A percentile compares a stretch with the other conserved stretches of the same genome.
Evolutionary conservation across 2,329 filamentous ascomycete genomes (phyloP).

Genomic region (Cladosporium sp.): DNA sequence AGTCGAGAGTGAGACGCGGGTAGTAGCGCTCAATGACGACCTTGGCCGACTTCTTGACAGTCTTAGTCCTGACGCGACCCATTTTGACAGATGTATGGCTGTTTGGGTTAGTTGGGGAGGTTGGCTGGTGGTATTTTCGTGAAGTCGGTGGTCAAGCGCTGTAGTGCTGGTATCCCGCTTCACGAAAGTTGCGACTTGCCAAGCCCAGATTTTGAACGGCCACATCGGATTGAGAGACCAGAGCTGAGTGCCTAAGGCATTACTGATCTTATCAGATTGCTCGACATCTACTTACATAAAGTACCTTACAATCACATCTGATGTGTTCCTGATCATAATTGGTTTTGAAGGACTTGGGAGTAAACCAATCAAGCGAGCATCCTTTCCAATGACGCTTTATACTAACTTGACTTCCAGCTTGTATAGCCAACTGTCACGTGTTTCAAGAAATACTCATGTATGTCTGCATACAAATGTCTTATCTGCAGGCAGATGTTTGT

Average conservation of each 20-base stretch:
- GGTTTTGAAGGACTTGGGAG: no score
- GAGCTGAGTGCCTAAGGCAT: not conserved
- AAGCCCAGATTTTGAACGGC: not conserved
- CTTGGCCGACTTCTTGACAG: slow-evolving; percentile 89
- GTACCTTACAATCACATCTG: no score
- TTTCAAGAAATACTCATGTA: no score
- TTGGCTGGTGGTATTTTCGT: slow-evolving; percentile 8
- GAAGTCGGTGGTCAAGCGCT: slow-evolving; percentile 5
- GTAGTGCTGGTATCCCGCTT: not conserved
- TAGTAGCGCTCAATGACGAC: slow-evolving; percentile 98
- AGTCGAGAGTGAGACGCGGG: slow-evolving; percentile 96
- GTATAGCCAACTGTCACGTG: no score
- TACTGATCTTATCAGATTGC: not conserved
- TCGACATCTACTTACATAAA: no score
- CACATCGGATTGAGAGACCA: no score
- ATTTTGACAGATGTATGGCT: slow-evolving; percentile 44
- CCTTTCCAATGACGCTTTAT: no score
- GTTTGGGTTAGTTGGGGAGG: slow-evolving; percentile 12
- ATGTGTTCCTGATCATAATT: no score
- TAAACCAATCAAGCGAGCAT: no score
- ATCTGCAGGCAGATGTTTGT: not conserved
- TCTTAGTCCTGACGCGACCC: slow-evolving; percentile 62
- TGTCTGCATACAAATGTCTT: not conserved
- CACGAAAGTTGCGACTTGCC: not conserved
- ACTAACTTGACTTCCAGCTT: no score